Evolutionary conservation across 164 flowering plant species (phyloP).

Genomic region (Litsea cubeba): DNA sequence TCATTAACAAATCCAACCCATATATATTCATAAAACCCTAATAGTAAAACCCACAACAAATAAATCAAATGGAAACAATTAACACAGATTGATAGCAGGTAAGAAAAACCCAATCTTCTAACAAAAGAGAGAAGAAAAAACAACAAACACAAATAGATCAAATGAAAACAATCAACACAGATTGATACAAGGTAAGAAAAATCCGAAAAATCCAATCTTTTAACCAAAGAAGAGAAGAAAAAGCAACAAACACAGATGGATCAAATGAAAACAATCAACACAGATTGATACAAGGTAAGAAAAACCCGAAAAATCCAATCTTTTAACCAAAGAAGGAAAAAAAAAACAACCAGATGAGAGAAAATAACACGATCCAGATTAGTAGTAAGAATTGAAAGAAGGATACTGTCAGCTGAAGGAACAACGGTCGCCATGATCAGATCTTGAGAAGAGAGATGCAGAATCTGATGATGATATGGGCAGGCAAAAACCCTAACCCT

Average conservation of each 20-base stretch:
- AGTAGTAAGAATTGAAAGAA: not conserved
- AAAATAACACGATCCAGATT: conserved; percentile 4
- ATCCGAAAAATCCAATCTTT: too few species aligned
- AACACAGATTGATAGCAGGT: not conserved
- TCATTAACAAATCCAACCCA: not conserved
- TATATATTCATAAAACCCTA: conserved; percentile 19
- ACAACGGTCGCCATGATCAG: conserved; percentile 35
- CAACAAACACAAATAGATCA: not conserved
- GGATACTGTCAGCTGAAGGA: conserved; percentile 43
- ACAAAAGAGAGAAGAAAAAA: not conserved
- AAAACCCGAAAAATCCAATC: not conserved
- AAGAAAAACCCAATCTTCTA: not conserved
- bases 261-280: not conserved
- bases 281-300: too few species aligned
- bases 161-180: not conserved
- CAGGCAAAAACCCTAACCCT: not conserved
- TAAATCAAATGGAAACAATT: too few species aligned
- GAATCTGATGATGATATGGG: not conserved
- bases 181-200: not conserved
- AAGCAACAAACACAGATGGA: not conserved
- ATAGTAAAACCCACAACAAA: conserved; percentile 11
- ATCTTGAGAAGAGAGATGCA: conserved; percentile 4
- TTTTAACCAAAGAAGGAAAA: not conserved
- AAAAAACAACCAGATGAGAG: not conserved
- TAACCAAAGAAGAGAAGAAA: too few species aligned